phyloP scores from a whole-genome alignment of 495 filamentous ascomycete species.

The Collariella sp. region DNA sequence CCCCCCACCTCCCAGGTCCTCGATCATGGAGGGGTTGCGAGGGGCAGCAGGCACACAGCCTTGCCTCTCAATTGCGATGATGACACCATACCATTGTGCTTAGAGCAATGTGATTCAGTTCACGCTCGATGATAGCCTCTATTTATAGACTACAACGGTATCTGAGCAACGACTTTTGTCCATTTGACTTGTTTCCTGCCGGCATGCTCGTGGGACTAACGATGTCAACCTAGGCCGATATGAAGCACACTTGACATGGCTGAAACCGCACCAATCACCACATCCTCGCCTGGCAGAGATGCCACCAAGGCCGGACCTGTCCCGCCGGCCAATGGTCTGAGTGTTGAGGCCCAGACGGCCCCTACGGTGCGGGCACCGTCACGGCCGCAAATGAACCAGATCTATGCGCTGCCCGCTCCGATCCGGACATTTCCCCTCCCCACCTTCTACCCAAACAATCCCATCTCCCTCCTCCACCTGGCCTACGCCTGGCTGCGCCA shows the following conservation, averaged over 20 bases:
- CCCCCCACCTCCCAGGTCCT: neutral
- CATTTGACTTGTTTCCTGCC: neutral
- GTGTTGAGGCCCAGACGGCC: conserved; percentile 9
- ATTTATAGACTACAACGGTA: conserved; percentile 98
- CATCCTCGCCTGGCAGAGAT: neutral
- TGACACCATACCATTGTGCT: conserved; percentile 49
- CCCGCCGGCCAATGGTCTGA: neutral
- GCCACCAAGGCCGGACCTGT: neutral
- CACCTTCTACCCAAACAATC: conserved; percentile 83
- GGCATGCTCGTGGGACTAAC: neutral
- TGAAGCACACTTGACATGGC: conserved; percentile 33
- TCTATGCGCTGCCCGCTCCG: conserved; percentile 75
- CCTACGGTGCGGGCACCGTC: conserved; percentile 10
- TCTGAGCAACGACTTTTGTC: conserved; percentile 53
- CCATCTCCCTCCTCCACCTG: conserved; percentile 74
- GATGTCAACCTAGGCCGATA: conserved; percentile 21
- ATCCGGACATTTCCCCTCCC: conserved; percentile 74
- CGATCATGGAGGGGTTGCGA: neutral
- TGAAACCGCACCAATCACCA: conserved; percentile 25
- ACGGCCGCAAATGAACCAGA: conserved; percentile 46
- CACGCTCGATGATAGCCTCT: conserved; percentile 60
- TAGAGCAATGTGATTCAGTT: conserved; percentile 57
- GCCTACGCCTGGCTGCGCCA: conserved; percentile 67
- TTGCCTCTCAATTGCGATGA: conserved; percentile 41
- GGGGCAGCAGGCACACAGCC: neutral